A percentile compares a stretch with the other conserved stretches of the same genome.
These are phyloP conservation scores for Rosellinia necatrix DNA, from an alignment of 2,329 filamentous ascomycete genomes.

Conservation along the genomic window DNA sequence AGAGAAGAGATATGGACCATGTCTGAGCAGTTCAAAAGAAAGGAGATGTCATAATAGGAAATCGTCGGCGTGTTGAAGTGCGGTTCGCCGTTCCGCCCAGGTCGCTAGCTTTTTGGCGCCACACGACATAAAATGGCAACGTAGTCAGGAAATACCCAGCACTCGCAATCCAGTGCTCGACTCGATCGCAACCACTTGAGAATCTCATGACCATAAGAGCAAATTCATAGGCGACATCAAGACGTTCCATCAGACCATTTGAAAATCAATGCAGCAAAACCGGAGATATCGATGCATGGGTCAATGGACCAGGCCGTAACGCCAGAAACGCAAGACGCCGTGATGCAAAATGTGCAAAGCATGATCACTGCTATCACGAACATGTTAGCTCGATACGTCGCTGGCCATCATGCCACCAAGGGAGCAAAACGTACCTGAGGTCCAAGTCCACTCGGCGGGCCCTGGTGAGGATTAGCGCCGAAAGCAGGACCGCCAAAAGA, in stretches of 20 bases:
- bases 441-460: conserved; percentile 40
- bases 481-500: conserved; percentile 36
- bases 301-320: conserved; percentile 40
- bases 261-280: conserved; percentile 37
- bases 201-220: conserved; percentile 26
- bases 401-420: background rate
- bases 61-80: conserved; percentile 33
- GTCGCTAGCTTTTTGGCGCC: conserved; percentile 35
- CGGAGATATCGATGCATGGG: conserved; percentile 38
- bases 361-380: conserved; percentile 25
- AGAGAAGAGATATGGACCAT: conserved; percentile 28
- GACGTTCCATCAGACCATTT: conserved; percentile 30
- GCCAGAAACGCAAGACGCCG: conserved; percentile 43
- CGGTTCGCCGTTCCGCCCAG: conserved; percentile 31
- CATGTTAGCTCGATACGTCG: conserved; percentile 21
- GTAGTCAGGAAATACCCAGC: conserved; percentile 30
- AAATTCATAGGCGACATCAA: conserved; percentile 31
- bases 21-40: conserved; percentile 26
- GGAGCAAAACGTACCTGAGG: conserved; percentile 37
- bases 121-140: conserved; percentile 34
- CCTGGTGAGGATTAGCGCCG: conserved; percentile 36
- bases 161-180: conserved; percentile 18
- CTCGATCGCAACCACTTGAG: conserved; percentile 16
- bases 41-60: conserved; percentile 34
- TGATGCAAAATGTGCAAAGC: conserved; percentile 37